phyloP scores from a whole-genome alignment of 306 rosid genomes.

The Dalbergia oliveri region DNA sequence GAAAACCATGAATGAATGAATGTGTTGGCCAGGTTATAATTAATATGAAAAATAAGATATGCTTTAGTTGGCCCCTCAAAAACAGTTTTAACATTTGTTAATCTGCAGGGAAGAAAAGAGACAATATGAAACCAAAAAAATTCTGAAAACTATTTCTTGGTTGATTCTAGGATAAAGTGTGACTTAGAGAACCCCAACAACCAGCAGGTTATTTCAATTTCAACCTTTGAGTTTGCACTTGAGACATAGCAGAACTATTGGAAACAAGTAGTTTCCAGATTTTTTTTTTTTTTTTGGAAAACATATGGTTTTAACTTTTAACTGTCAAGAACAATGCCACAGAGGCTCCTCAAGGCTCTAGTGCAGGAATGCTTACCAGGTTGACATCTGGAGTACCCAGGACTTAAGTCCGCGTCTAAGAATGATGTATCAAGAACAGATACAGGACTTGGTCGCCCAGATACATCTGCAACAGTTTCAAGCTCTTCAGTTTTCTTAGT shows the following conservation, averaged over 20 bases:
- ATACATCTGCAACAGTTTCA: conserved; percentile 56
- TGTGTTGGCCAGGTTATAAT: conserved; percentile 40
- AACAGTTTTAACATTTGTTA: conserved; percentile 7
- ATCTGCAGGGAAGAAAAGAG: conserved; percentile 6
- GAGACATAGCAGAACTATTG: conserved; percentile 1
- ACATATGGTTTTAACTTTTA: neutral
- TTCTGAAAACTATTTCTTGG: conserved; percentile 9
- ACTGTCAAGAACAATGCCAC: conserved; percentile 18
- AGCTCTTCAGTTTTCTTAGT: conserved; percentile 56
- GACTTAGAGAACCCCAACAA: neutral
- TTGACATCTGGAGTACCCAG: conserved; percentile 53
- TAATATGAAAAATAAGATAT: conserved; percentile 24
- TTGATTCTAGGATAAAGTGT: neutral
- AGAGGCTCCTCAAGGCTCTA: neutral
- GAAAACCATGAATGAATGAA: conserved; percentile 53
- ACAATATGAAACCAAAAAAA: conserved; percentile 22
- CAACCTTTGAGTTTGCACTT: neutral
- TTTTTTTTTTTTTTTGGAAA: too few species aligned
- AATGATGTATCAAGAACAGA: conserved; percentile 84
- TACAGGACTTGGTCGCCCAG: conserved; percentile 88
- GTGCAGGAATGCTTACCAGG: conserved; percentile 58
- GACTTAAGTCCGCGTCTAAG: conserved; percentile 73
- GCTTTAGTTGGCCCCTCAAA: conserved; percentile 4
- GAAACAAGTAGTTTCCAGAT: neutral
- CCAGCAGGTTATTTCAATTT: neutral